Evolutionary conservation across 257 asterid genomes (phyloP).

Genomic region (Solanum chiquidenum): DNA sequence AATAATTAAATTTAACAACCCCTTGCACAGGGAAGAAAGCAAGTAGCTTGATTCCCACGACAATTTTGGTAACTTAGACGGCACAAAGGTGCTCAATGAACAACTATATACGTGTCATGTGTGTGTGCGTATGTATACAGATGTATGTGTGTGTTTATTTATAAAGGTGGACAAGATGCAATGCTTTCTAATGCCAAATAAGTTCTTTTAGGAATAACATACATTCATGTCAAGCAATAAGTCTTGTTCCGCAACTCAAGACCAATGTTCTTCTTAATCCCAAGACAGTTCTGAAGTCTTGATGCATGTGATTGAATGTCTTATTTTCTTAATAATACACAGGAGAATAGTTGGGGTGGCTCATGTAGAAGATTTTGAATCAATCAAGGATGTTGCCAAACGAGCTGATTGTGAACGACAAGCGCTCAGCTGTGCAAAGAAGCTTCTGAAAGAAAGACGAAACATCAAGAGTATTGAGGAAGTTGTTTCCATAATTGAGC

Average conservation of each 20-base stretch:
- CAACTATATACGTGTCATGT: background rate
- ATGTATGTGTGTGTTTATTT: background rate
- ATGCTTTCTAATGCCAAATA: background rate
- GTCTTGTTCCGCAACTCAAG: background rate
- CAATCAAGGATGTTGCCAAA: constrained; percentile 47
- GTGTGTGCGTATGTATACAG: background rate
- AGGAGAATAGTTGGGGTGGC: constrained; percentile 98
- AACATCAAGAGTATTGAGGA: constrained; percentile 44
- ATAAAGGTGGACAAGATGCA: background rate
- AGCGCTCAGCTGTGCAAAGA: constrained; percentile 70
- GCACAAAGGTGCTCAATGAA: background rate
- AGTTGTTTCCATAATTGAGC: constrained; percentile 60
- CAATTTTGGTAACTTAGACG: background rate
- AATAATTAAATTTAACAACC: background rate
- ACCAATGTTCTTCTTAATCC: background rate
- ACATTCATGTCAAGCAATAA: background rate
- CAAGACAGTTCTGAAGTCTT: background rate
- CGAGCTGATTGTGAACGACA: constrained; percentile 80
- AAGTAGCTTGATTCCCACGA: background rate
- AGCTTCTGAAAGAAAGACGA: constrained; percentile 58
- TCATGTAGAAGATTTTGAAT: constrained; percentile 72
- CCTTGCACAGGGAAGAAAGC: background rate
- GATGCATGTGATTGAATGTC: background rate
- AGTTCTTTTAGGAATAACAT: background rate
- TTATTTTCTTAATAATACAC: constrained; percentile 7